Evolutionary conservation across 2,329 filamentous ascomycete species (phyloP), one percentile per base, ranked within the genome.

Genomic region (Podosphaera leucotricha): DNA sequence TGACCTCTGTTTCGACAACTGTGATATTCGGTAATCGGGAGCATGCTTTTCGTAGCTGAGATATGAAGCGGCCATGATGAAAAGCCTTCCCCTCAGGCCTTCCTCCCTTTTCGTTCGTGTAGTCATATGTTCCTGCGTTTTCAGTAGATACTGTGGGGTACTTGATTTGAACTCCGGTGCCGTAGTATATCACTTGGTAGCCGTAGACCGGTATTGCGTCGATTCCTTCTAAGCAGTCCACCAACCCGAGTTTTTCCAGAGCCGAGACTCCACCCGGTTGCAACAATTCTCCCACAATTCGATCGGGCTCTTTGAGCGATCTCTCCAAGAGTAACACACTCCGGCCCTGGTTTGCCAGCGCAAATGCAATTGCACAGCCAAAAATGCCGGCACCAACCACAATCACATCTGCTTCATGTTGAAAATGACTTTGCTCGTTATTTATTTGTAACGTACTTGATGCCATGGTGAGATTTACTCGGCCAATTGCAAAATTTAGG

Each of bases 11-110:
- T 65, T 98, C 90, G 52, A 95, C 71, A 24, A 95, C 72, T 19
- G 80, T 86, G 53, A 98, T 84, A 58, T 94, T 93, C 49, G 77
- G 68, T 56, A 86, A 77, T 16, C 63, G 67, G 56, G 75, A 63
- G 46, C 85, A 90, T 21, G 82, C 78, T 53, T 70, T 69, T 47
- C 90, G 75, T 51, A 98, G 65, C 57, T 82, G 77, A 62, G 70
- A 74, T 54, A 98, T 84, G 62, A 98, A 94, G 53, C 84, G 75
- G 40, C 90, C 90, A 63, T 98, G 90, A 65, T 98, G 90, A 60
- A 98, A 98, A 40, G 72, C 72, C 49, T 80, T 68, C 35, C 90
- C 90, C 56, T 83, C 70, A 1, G 80, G 77, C 49, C 67, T 54
- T 10, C 49, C 54, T 51, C 48, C 59, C 54, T 51, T 60, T 47